These are phyloP conservation scores for Chytriomyces sp. DNA, from an alignment of 192 early-diverging fungal species.

Conservation along the genomic window DNA sequence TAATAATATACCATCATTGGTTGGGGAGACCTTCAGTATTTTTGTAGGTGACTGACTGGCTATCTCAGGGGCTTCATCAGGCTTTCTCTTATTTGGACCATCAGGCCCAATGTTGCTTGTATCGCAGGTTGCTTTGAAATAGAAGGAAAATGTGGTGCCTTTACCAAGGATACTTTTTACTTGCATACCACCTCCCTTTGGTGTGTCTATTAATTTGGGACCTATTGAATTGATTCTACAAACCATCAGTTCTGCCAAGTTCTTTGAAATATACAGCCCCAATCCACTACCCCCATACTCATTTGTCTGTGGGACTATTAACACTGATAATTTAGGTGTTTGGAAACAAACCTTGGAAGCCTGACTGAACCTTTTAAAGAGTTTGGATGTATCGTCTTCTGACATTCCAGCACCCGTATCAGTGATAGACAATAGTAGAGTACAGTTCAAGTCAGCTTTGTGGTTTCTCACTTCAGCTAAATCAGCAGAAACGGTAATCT, in stretches of 20 bases:
- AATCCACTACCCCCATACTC: slow-evolving; percentile 52
- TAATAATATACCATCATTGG: too few species aligned
- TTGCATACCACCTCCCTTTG: not conserved
- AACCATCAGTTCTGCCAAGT: slow-evolving; percentile 39
- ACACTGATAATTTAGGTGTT: too few species aligned
- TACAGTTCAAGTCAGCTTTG: not conserved
- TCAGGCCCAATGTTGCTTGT: too few species aligned
- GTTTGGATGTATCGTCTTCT: slow-evolving; percentile 38
- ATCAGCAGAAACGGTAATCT: not conserved
- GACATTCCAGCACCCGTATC: slow-evolving; percentile 59
- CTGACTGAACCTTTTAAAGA: slow-evolving; percentile 42
- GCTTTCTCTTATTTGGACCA: too few species aligned
- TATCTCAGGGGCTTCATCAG: too few species aligned
- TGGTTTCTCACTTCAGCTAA: not conserved
- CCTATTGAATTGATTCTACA: not conserved
- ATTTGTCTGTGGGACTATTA: slow-evolving; percentile 10
- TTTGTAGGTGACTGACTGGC: too few species aligned
- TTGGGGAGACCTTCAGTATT: too few species aligned
- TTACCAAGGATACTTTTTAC: not conserved
- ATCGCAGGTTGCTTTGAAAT: not conserved
- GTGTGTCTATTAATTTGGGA: not conserved
- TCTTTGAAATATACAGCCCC: slow-evolving; percentile 50
- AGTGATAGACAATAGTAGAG: slow-evolving; percentile 32
- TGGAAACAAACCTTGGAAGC: slow-evolving; percentile 15
- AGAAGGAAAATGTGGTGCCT: slow-evolving; percentile 2